Conservation (phyloP, 2,329 filamentous ascomycete species). For the Cylindrodendrum hubeiense region DNA sequence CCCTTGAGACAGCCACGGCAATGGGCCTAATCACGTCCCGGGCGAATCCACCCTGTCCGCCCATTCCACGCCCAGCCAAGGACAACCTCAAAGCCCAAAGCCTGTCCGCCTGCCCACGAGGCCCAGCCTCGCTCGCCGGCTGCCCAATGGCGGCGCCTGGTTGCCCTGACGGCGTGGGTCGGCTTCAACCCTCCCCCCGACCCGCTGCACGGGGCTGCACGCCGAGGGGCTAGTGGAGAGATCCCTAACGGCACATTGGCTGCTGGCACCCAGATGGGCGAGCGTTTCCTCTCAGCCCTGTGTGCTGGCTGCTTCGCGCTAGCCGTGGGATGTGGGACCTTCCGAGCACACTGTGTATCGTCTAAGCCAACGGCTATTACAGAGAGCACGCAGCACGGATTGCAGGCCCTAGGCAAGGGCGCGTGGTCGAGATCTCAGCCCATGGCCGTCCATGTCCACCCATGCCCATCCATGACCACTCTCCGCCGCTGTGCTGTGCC, state of each 20-base stretch:
- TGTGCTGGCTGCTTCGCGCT: neutral
- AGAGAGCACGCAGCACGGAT: neutral
- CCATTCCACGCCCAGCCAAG: neutral
- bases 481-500: neutral
- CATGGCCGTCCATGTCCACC: too few relatives aligned
- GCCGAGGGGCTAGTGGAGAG: neutral
- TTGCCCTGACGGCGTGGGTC: neutral
- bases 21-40: neutral
- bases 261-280: neutral
- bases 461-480: neutral
- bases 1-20: neutral
- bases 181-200: neutral
- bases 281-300: conserved; percentile 30
- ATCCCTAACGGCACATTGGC: neutral
- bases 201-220: neutral
- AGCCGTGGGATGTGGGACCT: neutral
- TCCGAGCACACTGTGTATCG: neutral
- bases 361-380: neutral
- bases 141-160: neutral
- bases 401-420: neutral
- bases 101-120: neutral
- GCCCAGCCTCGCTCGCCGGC: neutral
- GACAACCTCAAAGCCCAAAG: neutral
- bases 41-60: neutral
- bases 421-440: neutral